Evolutionary conservation across 306 rosid genomes (phyloP).

Genomic region (Prinsepia uniflora): DNA sequence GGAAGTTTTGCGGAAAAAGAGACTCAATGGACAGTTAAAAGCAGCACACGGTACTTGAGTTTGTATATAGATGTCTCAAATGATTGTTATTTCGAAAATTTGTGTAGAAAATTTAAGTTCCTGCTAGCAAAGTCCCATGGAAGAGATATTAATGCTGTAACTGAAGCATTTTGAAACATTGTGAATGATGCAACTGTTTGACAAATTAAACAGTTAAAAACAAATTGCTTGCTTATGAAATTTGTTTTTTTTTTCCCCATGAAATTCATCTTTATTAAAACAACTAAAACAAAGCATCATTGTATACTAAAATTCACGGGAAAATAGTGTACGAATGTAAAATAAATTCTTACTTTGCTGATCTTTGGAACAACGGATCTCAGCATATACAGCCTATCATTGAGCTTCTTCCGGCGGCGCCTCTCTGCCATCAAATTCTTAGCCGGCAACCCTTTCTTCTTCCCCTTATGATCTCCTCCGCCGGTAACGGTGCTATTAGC

Average conservation of each 20-base stretch:
- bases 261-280: too few relatives aligned
- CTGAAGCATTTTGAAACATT: background rate
- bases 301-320: background rate
- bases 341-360: slow-evolving; percentile 72
- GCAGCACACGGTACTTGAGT: background rate
- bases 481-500: slow-evolving; percentile 43
- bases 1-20: too few relatives aligned
- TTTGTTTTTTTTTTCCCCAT: too few relatives aligned
- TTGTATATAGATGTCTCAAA: too few relatives aligned
- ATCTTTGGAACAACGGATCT: slow-evolving; percentile 97
- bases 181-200: background rate
- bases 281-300: background rate
- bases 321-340: background rate
- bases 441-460: slow-evolving; percentile 89
- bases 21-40: too few relatives aligned
- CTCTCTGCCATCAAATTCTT: slow-evolving; percentile 99
- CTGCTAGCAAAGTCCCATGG: background rate
- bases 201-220: background rate
- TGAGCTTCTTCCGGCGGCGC: slow-evolving; percentile 92
- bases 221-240: background rate
- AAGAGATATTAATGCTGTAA: background rate
- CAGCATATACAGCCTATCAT: slow-evolving; percentile 94
- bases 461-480: slow-evolving; percentile 68
- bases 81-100: background rate
- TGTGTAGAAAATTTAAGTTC: background rate